These are phyloP conservation scores for Dendryphion nanum DNA, from an alignment of 2,329 filamentous ascomycete genomes.

Conservation along the genomic window DNA sequence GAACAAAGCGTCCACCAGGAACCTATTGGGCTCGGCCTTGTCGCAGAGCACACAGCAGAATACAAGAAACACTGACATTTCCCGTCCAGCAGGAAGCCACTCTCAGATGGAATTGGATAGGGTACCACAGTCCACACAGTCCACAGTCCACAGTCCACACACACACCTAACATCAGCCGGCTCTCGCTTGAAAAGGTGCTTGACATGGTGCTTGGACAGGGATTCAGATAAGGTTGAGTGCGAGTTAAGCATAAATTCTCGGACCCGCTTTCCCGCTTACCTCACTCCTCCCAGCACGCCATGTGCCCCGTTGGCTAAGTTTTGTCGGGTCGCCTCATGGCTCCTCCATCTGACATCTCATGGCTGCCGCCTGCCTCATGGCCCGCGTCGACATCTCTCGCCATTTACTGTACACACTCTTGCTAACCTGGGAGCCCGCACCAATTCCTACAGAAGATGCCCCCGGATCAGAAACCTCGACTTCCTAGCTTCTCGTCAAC, in stretches of 20 bases:
- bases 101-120: too few relatives aligned
- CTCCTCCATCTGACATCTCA: not conserved
- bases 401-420: too few relatives aligned
- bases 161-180: too few relatives aligned
- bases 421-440: too few relatives aligned
- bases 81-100: too few relatives aligned
- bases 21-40: too few relatives aligned
- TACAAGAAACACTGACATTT: too few relatives aligned
- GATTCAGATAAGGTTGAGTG: constrained; percentile 35
- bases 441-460: not conserved
- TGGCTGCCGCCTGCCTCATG: not conserved
- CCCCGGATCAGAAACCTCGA: not conserved
- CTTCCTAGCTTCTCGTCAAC: not conserved
- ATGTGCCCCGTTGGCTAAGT: not conserved
- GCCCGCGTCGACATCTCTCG: not conserved
- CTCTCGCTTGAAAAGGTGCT: too few relatives aligned
- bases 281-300: constrained; percentile 9
- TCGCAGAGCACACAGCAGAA: too few relatives aligned
- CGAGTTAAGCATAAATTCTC: constrained; percentile 38
- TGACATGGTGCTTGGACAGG: constrained; percentile 21
- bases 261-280: constrained; percentile 22
- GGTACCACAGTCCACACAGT: too few relatives aligned
- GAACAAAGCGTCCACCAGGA: too few relatives aligned
- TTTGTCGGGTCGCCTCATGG: not conserved
- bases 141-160: too few relatives aligned